Percentiles rank a stretch among this genome's conserved stretches.
Evolutionary conservation across 2,329 filamentous ascomycete species (phyloP).

Genomic region (Claviceps sp.): DNA sequence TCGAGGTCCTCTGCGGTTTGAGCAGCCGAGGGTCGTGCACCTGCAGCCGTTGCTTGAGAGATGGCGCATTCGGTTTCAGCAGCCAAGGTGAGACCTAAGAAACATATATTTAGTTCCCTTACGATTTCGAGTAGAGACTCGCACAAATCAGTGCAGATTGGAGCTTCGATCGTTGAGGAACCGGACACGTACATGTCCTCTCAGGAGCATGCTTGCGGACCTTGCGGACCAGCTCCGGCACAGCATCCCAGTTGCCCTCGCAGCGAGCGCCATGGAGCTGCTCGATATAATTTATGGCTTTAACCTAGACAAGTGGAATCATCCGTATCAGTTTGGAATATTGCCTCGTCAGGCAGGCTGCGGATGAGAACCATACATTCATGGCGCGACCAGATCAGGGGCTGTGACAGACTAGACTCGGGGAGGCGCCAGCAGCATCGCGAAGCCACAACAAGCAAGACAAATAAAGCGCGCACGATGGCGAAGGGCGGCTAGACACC

Average conservation of each 20-base stretch:
- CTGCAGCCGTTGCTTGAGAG: constrained; percentile 34
- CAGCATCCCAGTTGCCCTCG: constrained; percentile 71
- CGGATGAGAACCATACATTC: constrained; percentile 19
- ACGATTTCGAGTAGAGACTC: not conserved
- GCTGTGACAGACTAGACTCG: constrained; percentile 9
- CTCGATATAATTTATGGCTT: constrained; percentile 70
- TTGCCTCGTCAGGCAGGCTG: not conserved
- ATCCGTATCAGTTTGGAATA: constrained; percentile 6
- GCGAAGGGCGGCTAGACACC: not conserved
- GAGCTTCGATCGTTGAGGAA: not conserved
- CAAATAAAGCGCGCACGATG: not conserved
- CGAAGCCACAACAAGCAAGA: constrained; percentile 1
- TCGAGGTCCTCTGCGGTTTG: constrained; percentile 31
- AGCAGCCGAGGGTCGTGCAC: constrained; percentile 28
- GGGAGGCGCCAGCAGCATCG: constrained; percentile 11
- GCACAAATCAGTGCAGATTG: no score
- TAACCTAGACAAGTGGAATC: constrained; percentile 35
- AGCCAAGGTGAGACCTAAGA: constrained; percentile 51
- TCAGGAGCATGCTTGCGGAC: constrained; percentile 85
- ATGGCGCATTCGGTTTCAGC: constrained; percentile 57
- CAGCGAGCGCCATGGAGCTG: constrained; percentile 78
- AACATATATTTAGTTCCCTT: not conserved
- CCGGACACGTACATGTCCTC: constrained; percentile 54
- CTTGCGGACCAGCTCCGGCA: constrained; percentile 85
- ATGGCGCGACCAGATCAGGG: constrained; percentile 21